Evolutionary conservation across 805 yeast genomes (phyloP), one percentile per base, ranked within the genome.

Genomic region (Maudiozyma barnettii): DNA sequence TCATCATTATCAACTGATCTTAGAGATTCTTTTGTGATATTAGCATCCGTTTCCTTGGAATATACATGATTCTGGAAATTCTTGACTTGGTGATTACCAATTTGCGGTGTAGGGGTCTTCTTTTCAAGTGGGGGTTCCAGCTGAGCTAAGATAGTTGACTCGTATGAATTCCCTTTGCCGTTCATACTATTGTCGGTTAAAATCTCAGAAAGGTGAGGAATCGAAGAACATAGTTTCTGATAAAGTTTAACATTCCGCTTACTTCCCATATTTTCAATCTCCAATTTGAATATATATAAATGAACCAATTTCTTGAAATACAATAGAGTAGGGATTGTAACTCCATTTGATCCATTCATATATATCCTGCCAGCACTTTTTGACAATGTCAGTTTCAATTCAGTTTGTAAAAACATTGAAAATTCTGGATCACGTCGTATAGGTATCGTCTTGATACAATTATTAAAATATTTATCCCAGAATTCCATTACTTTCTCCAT

Each of bases 251-350:
- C n/a, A 1, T 54, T 45, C 18, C 45, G 43, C 21, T 41, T 42
- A 23, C 38, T 46, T 16, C 50, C 49, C 40, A 52, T 29, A 4
- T 47, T 42, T 8, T 38, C 51, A 8, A 51, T 49, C 40, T 57
- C 56, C 8, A 57, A 21, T 31, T 42, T 39, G 37, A 56, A 50
- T 14, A 59, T 45, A 41, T 51, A 52, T 13, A 49, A 51, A 13
- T 39, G 23, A 7, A 48, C 45, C 39, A 48, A 33, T 35, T 36
- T 42, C 16, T 41, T 41, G 19, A 45, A 29, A 5, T 40, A 19
- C 13, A 37, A 9, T 10, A 37, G 18, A n/a, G n/a, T 21, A 7
- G 40, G 40, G 3, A 13, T 16, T 16, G 18, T 33, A 33, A n/a
- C 18, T 33, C 12, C 19, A 16, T 14, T 7, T 33, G 18, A 9